Base-by-base conservation (phyloP, 1,139 yeast genomes). In the Hyphopichia burtonii region DNA sequence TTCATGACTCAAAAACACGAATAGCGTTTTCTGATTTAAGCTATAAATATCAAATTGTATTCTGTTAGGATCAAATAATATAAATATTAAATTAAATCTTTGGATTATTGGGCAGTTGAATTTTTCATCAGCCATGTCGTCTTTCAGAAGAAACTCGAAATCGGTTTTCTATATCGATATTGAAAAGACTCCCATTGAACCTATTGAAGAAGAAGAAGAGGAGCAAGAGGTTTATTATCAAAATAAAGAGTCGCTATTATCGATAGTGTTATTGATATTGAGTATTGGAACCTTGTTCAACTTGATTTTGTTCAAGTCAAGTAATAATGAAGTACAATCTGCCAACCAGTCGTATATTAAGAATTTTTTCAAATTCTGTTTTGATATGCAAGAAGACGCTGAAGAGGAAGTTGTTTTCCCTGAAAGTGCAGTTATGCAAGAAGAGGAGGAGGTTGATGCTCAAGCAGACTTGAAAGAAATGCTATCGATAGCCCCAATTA, bases 381-480 rank as follows among this genome's bases (percentile, higher is more conserved):
- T 20, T 20, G 23, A 20, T 20, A 6, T 8, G 5, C 23, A 20
- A 20, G 23, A 20, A 20, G 23, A 6, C 8, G 5, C 23, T 20
- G 23, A 20, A 20, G 8, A 20, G 23, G 8, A n/a, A n/a, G n/a
- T n/a, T n/a, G n/a, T 8, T 20, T 20, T 8, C 23, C 5, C 23
- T 20, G 23, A 20, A 8, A 20, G n/a, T n/a, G n/a, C 23, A 20
- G 5, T 20, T 20, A 20, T 20, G 8, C 8, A 20, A 6, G 23
- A 20, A 20, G 23, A 20, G n/a, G n/a, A n/a, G 16, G 31, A 31
- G 9, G 31, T 36, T 27, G 38, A 42, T 31, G 42, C 65, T 7
- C 55, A 57, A 34, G 34, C 40, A 6, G 66, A 62, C 34, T 56
- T 65, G 39, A 54, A 59, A 37, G 71, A 65, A 43, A 65, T 65